These are phyloP conservation scores for Telopea speciosissima DNA, from an alignment of 177 flowering plant species.

Conservation along the genomic window DNA sequence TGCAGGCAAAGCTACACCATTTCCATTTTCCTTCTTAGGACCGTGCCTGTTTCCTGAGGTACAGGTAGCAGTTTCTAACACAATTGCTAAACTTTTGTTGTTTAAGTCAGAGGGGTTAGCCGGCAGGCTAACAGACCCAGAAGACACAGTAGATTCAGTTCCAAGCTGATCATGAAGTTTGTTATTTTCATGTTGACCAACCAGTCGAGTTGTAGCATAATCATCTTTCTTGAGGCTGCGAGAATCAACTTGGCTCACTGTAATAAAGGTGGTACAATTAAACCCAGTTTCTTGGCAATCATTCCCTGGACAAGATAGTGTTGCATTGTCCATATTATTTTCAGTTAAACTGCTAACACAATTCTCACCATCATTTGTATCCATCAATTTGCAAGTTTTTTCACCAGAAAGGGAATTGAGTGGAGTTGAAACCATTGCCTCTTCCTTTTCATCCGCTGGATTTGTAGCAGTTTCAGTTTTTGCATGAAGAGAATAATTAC, in stretches of 20 bases:
- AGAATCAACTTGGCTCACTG: slow-evolving; percentile 13
- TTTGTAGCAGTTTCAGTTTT: slow-evolving; percentile 15
- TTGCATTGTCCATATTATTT: slow-evolving; percentile 17
- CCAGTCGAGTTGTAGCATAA: slow-evolving; percentile 4
- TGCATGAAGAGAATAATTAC: slow-evolving; percentile 16
- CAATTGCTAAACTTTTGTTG: slow-evolving; percentile 22
- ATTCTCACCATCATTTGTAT: slow-evolving; percentile 19
- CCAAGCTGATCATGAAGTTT: slow-evolving; percentile 19
- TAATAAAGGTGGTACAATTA: slow-evolving; percentile 14
- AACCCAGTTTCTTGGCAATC: slow-evolving; percentile 13
- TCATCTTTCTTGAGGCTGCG: slow-evolving; percentile 6
- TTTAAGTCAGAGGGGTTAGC: slow-evolving; percentile 25
- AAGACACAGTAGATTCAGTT: slow-evolving; percentile 18
- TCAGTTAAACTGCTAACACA: slow-evolving; percentile 19
- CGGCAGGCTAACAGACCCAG: slow-evolving; percentile 24
- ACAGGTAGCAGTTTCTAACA: slow-evolving; percentile 20
- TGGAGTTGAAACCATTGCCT: slow-evolving; percentile 13
- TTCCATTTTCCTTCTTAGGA: slow-evolving; percentile 19
- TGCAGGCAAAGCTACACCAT: slow-evolving; percentile 14
- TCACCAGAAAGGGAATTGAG: slow-evolving; percentile 12
- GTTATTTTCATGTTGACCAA: slow-evolving; percentile 6
- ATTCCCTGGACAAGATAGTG: slow-evolving; percentile 3
- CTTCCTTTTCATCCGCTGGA: slow-evolving; percentile 22
- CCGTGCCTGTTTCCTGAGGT: slow-evolving; percentile 19
- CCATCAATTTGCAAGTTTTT: slow-evolving; percentile 9